Conservation (phyloP, 208 protist genomes). For the Acanthamoeba triangularis region DNA sequence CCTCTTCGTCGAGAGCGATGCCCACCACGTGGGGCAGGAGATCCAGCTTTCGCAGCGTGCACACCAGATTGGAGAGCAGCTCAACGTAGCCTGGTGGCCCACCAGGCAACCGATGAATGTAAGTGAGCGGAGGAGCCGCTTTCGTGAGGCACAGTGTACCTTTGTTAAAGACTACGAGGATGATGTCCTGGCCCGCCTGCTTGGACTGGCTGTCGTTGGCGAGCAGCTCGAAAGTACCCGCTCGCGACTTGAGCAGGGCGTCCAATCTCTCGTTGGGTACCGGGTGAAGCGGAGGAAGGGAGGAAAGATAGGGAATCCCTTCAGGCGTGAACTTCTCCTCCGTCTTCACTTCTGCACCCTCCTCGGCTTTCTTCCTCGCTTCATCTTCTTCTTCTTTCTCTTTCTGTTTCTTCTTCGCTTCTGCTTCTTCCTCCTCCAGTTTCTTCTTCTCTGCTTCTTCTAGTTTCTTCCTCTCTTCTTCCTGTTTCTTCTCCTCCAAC, state of each 20-base stretch:
- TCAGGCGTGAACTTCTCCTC: background rate
- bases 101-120: too few relatives aligned
- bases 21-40: background rate
- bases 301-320: background rate
- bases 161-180: background rate
- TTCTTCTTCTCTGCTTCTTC: background rate
- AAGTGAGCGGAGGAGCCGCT: background rate
- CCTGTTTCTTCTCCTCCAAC: background rate
- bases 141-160: background rate
- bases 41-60: background rate
- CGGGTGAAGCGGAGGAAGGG: background rate
- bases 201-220: background rate
- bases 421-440: background rate
- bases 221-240: background rate
- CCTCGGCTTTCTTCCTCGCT: too few relatives aligned
- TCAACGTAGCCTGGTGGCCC: background rate
- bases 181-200: background rate
- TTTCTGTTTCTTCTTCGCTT: background rate
- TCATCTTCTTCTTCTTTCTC: too few relatives aligned
- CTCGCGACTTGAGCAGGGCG: background rate
- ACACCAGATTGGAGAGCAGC: background rate
- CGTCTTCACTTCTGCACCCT: background rate
- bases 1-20: constrained; percentile 38
- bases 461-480: background rate
- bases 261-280: constrained; percentile 4